Base-by-base conservation (phyloP, 192 early-diverging fungal species). In the Lunasporangiospora selenospora region DNA sequence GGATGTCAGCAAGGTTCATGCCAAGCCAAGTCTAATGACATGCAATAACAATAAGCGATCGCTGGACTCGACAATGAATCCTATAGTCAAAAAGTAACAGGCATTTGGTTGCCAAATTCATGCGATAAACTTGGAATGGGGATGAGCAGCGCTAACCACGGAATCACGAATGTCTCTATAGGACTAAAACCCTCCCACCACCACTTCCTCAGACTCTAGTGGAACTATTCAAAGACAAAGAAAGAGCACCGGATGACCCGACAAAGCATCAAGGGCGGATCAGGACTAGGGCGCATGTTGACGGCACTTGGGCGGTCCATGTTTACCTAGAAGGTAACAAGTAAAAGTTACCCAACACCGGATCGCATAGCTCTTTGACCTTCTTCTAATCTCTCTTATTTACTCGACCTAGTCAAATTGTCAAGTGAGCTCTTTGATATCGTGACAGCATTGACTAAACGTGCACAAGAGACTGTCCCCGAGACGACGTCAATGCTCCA, bases 241-340 rank as follows among this genome's bases (percentile, higher is more conserved):
- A 73, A 12, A 31, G 69, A 8, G 48, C 39, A 0, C 46, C 40
- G 3, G 60, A 73, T 21, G 53, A 73, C 23, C 61, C 69, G 13
- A 55, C 43, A 6, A 23, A 26, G 16, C 60, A 73, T 23, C 60
- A 63, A 26, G 69, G 69, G 10, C 49, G 59, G 6, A n/a, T 41
- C 3, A 19, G 69, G 23, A 15, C 41, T 10, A 53, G 69, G 9
- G 31, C 69, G 0, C 69, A 73, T 41, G 33, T 73, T 19, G 48
- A 73, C 18, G 69, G 69, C 16, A 57, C 59, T 9, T 73, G 69
- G 69, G 60, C 69, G 9, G 69, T 73, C 6, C 69, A 73, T 47
- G 69, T 73, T 13, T 73, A 73, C 41, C 49, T 73, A 6, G 58
- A 63, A 30, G 55, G 69, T 73, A 73, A 34, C 8, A 6, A 38